phyloP scores from a whole-genome alignment of 2,329 filamentous ascomycete genomes.

The Escovopsis weberi region DNA sequence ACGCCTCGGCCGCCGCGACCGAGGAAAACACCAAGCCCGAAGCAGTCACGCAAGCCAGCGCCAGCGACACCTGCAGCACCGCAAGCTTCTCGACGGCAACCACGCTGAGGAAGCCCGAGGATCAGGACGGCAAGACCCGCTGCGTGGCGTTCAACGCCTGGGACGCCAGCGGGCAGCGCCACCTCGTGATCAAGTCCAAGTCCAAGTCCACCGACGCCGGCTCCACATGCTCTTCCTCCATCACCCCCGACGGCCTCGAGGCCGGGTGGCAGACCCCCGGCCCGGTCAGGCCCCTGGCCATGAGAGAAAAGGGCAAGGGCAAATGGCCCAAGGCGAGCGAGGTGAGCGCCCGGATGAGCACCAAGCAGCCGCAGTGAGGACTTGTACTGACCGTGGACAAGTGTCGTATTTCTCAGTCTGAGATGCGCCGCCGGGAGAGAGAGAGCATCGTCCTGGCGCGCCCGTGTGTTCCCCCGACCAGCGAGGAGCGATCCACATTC shows the following conservation, averaged over 20 bases:
- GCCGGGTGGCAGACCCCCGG: neutral
- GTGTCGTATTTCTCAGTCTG: slow-evolving; percentile 2
- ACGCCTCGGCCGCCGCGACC: neutral
- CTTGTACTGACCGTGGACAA: neutral
- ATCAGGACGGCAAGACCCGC: slow-evolving; percentile 1
- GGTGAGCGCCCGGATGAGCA: neutral
- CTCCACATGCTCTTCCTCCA: slow-evolving; percentile 2
- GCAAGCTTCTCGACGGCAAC: slow-evolving; percentile 17
- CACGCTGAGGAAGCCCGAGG: slow-evolving; percentile 10
- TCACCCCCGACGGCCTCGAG: neutral
- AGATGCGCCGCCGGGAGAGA: neutral
- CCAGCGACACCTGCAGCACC: neutral
- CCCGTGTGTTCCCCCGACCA: slow-evolving; percentile 1
- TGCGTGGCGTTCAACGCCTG: slow-evolving; percentile 16
- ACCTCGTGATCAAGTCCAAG: slow-evolving; percentile 14
- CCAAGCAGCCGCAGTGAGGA: neutral
- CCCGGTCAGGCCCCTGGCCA: neutral
- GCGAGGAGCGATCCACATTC: slow-evolving; percentile 9
- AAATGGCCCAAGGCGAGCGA: slow-evolving; percentile 12
- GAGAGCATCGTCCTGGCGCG: too few species aligned
- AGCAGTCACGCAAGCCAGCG: neutral
- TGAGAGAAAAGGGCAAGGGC: slow-evolving; percentile 3
- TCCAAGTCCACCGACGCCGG: slow-evolving; percentile 7
- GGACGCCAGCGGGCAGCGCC: slow-evolving; percentile 13
- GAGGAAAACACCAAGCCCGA: neutral